Evolutionary conservation across 2,329 filamentous ascomycete genomes (phyloP), one percentile per base, ranked within the genome.

Genomic region (Lanzia echinophila): DNA sequence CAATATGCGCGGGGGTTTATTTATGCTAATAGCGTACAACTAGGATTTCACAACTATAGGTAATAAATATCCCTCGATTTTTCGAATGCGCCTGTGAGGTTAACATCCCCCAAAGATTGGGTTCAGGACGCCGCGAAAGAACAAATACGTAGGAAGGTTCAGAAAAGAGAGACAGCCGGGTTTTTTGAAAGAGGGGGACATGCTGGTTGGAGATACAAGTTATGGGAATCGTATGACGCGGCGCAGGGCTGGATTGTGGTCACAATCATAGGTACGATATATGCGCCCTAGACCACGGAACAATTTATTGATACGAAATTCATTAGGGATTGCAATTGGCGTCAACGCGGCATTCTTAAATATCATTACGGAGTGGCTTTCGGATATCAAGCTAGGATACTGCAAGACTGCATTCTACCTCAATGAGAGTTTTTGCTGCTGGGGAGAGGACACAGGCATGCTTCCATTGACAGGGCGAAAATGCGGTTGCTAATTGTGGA

Each of bases 221-320:
- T 96, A 33, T 83, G 82, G 73, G 88, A 94, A 68, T 88, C 88
- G 31, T 99, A 97, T 70, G 91, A 97, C 71, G 94, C 94, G 11
- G 94, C 90, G 2, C 94, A 99, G 72, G 92, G 90, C 20, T 99
- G 94, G 94, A 91, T 99, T 55, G 94, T 99, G 47, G 87, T 99
- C 53, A 97, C 89, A 20, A 77, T 99, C 58, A 92, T 99, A 54
- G 88, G 70, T 71, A 60, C 46, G n/a, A 11, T 39, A 42, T 20
- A 10, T 32, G 22, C 11, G 11, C 47, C 19, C 6, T 22, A 12
- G 10, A 6, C n/a, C 8, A 48, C 32, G 20, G 31, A 32, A n/a
- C n/a, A 10, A 47, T 42, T 22, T 53, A 48, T 59, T 65, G 32
- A 65, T 49, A 1, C 11, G n/a, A 8, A 5, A 51, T 8, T 3